Evolutionary conservation across 2,329 filamentous ascomycete genomes (phyloP), one percentile per base, ranked within the genome.

Genomic region (Conoideocrella luteorostrata): DNA sequence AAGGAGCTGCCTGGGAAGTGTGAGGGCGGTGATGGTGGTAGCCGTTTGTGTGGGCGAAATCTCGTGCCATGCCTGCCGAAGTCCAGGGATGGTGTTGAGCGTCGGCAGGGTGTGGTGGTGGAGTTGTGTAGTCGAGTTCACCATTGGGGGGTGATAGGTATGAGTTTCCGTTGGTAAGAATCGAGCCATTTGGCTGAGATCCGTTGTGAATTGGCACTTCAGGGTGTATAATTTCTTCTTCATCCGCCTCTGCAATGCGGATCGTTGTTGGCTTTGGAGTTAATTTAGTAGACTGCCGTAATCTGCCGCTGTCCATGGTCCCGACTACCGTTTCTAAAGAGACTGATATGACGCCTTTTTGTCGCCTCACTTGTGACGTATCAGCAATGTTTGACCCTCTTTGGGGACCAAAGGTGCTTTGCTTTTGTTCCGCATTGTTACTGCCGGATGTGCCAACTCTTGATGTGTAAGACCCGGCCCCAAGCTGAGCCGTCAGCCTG

Each of bases 291-390:
- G 52, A 47, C 39, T 58, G 60, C 18, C 56, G 61, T 1, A 48
- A 47, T 6, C 57, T 54, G 6, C 76, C 77, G 53, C 82, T 91
- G 61, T 98, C 90, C 28, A 77, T 77, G 0, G 89, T 95, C 2
- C 93, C 93, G 17, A 97, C 82, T 2, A 95, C 72, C 12, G 95
- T 78, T 60, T 96, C 89, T 54, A 96, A 91, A 0, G 84, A 75
- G 43, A 89, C 86, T 1, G 83, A 84, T 18, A 96, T 83, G n/a
- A 97, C 88, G 7, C 88, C 88, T 59, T 95, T 96, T 59, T 95
- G 88, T 32, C 90, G 81, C 39, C 88, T 77, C 21, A 97, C 79
- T 37, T 84, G 80, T 51, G 93, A 84, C 0, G 93, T 98, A 53
- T 96, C 89, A 33, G 95, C 77, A 49, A 96, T 88, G 47, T 82